A percentile compares a stretch with the other conserved stretches of the same genome.
Evolutionary conservation across 2,329 filamentous ascomycete species (phyloP).

Genomic region (Botrytis deweyae): DNA sequence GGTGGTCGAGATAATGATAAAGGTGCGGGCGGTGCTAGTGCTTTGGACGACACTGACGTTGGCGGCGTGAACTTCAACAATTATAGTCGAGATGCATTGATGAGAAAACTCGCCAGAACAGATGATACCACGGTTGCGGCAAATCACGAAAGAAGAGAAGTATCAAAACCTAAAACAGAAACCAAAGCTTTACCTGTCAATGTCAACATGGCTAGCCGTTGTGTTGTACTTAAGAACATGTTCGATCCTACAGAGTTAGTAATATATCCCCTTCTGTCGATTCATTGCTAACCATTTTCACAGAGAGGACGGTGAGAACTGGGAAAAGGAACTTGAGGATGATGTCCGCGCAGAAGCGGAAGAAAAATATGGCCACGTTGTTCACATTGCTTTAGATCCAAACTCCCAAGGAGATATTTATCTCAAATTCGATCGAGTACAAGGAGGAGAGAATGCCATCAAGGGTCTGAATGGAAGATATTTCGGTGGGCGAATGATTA

Average conservation of each 20-base stretch:
- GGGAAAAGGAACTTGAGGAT: conserved; percentile 91
- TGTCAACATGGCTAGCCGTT: conserved; percentile 89
- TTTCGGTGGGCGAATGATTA: conserved; percentile 91
- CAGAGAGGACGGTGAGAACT: conserved; percentile 81
- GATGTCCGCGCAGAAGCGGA: conserved; percentile 93
- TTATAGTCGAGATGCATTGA: conserved; percentile 96
- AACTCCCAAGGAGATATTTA: conserved; percentile 96
- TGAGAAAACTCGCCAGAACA: conserved; percentile 96
- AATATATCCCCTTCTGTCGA: too few relatives aligned
- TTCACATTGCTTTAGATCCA: conserved; percentile 92
- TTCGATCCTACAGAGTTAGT: conserved; percentile 90
- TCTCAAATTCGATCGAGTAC: conserved; percentile 94
- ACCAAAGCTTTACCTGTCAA: conserved; percentile 76
- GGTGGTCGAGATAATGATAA: conserved; percentile 88
- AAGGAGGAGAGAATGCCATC: conserved; percentile 95
- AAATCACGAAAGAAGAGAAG: conserved; percentile 65
- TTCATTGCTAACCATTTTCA: conserved; percentile 40
- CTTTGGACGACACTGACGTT: conserved; percentile 95
- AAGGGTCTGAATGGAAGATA: conserved; percentile 96
- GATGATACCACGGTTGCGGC: conserved; percentile 68
- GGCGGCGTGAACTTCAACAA: conserved; percentile 99
- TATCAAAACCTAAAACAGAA: conserved; percentile 76
- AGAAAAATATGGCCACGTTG: conserved; percentile 92
- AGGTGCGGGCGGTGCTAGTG: conserved; percentile 81
- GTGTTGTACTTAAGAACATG: conserved; percentile 92